Evolutionary conservation across 2,329 filamentous ascomycete species (phyloP).

Genomic region (Fusarium beomiforme): DNA sequence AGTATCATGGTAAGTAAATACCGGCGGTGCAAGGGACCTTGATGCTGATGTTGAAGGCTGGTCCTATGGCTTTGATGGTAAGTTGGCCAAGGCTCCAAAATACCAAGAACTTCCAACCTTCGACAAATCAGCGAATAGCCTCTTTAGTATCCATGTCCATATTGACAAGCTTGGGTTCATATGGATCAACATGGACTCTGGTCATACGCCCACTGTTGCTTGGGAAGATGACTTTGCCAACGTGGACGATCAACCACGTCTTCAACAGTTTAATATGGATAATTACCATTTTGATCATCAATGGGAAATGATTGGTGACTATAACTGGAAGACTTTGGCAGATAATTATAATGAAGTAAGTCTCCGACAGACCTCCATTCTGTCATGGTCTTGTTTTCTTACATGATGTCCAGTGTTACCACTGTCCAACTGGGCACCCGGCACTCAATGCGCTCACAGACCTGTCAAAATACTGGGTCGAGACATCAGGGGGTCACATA

Average conservation of each 20-base stretch:
- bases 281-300: constrained; percentile 66
- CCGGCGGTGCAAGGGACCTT: accelerated
- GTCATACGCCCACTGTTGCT: constrained; percentile 41
- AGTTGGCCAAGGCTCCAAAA: not conserved
- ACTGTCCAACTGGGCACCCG: constrained; percentile 68
- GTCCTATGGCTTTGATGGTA: not conserved
- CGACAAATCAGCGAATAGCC: not conserved
- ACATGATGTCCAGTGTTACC: constrained; percentile 60
- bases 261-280: constrained; percentile 54
- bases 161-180: not conserved
- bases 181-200: not conserved
- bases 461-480: constrained; percentile 59
- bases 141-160: not conserved
- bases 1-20: not conserved
- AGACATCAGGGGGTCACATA: constrained; percentile 58
- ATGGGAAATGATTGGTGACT: constrained; percentile 64
- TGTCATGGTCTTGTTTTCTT: not conserved
- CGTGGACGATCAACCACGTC: constrained; percentile 56
- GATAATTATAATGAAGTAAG: constrained; percentile 67
- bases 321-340: constrained; percentile 68
- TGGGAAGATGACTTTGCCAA: constrained; percentile 62
- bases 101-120: not conserved
- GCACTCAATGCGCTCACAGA: constrained; percentile 56
- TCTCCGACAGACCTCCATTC: not conserved
- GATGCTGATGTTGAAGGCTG: not conserved